Conservation (phyloP, 768 basidiomycete genomes). For the Tulasnella sp. region DNA sequence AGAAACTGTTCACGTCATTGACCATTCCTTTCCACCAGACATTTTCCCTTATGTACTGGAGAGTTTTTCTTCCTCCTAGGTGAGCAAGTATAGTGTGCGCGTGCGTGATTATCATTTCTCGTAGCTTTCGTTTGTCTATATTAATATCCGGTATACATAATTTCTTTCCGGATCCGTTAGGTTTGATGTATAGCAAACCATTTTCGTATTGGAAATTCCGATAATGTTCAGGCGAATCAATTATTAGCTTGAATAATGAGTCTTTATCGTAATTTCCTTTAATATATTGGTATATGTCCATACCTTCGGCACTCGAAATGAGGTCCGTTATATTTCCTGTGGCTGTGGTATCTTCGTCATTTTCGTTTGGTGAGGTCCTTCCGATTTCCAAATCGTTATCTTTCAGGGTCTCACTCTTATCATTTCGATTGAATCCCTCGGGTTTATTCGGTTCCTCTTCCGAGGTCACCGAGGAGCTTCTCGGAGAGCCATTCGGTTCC, state of each 20-base stretch:
- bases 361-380: too few relatives aligned
- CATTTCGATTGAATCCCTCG: too few relatives aligned
- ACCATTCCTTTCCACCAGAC: slow-evolving; percentile 23
- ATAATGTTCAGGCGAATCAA: slow-evolving; percentile 22
- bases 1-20: slow-evolving; percentile 15
- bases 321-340: too few relatives aligned
- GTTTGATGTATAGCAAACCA: not conserved
- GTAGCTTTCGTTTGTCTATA: not conserved
- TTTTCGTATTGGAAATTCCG: slow-evolving; percentile 14
- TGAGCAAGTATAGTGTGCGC: slow-evolving; percentile 22
- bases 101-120: slow-evolving; percentile 9
- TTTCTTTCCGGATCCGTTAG: not conserved
- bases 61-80: not conserved
- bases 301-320: slow-evolving; percentile 23
- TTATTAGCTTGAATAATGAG: slow-evolving; percentile 37
- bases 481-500: too few relatives aligned
- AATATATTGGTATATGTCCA: slow-evolving; percentile 30
- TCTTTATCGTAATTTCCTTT: slow-evolving; percentile 31
- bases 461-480: too few relatives aligned
- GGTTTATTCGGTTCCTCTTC: too few relatives aligned
- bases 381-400: too few relatives aligned
- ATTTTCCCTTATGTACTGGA: not conserved
- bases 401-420: too few relatives aligned
- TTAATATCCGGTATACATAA: slow-evolving; percentile 1
- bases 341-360: too few relatives aligned